Evolutionary conservation across 306 rosid genomes (phyloP), one percentile per base, ranked within the genome.

Genomic region (peach (Prunus persica)): DNA sequence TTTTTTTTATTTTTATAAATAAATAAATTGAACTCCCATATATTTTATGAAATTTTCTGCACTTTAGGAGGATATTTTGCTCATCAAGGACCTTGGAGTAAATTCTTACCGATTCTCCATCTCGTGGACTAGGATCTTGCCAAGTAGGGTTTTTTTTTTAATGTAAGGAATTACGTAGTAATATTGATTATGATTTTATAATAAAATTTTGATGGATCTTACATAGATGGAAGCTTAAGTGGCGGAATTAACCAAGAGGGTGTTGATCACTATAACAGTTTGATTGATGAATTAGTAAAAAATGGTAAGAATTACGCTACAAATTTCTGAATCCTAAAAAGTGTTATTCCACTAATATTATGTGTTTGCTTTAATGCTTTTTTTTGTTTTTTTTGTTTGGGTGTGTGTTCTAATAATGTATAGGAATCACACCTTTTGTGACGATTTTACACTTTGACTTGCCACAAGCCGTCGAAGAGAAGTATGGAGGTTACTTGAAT

Each of bases 91-190:
- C 9, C 76, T 75, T 27, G 84, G 83, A 43, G 77, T 78, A 3
- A 71, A 78, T 47, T 51, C 67, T 13, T 85, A 85, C 38, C 67
- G 88, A 34, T 81, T 85, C 47, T 81, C 83, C 66, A 78, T 85
- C 54, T 79, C 88, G 18, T 81, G 85, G 88, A 51, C 79, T 15
- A 73, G 85, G 38, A 75, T 85, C 75, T 75, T 85, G 65, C 88
- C 88, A 24, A 19, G 85, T 84, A 74, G 38, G 74, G 54, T 71
- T 32, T 5, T 2, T 2, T 56, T 22, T 22, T 22, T 67, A 20
- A 22, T 25, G 49, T 64, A 24, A 2, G 3, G 8, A 12, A 12
- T 24, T 25, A 30, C 16, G 10, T 6, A 20, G 47, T 2, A 6
- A 6, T 22, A 32, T 32, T 58, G 16, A 11, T 24, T 10, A 58